Conservation (phyloP, 768 basidiomycete species). For the Lentinula sp. region DNA sequence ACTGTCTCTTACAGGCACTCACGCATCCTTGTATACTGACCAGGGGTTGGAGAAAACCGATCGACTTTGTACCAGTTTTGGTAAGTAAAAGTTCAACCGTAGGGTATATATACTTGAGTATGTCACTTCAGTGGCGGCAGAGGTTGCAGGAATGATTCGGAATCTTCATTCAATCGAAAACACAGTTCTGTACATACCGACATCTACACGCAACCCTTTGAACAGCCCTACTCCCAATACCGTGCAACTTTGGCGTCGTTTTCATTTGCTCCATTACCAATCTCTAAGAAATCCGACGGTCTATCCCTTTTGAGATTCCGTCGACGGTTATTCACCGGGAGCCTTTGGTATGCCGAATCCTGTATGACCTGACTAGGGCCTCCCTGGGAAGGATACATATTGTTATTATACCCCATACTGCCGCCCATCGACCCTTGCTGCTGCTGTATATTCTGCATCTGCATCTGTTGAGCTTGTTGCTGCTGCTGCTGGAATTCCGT, state of each 20-base stretch:
- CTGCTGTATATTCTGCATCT: constrained; percentile 36
- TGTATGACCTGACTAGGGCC: constrained; percentile 43
- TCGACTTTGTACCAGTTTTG: neutral
- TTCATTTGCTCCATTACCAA: constrained; percentile 37
- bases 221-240: constrained; percentile 61
- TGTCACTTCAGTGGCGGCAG: too few species aligned
- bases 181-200: neutral
- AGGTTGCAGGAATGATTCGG: neutral
- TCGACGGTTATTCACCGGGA: constrained; percentile 77
- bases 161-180: neutral
- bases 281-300: constrained; percentile 78
- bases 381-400: constrained; percentile 3
- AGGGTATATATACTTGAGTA: too few species aligned
- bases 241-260: constrained; percentile 59
- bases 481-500: constrained; percentile 53
- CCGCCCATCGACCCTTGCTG: constrained; percentile 34
- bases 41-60: neutral
- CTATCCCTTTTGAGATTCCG: constrained; percentile 75
- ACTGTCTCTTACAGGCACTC: too few species aligned
- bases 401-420: neutral
- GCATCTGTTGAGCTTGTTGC: constrained; percentile 30
- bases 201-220: neutral
- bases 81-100: too few species aligned
- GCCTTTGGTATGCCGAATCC: constrained; percentile 83
- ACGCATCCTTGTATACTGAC: too few species aligned